Evolutionary conservation across 208 protist genomes (phyloP).

Genomic region (Trypanosoma vivax): DNA sequence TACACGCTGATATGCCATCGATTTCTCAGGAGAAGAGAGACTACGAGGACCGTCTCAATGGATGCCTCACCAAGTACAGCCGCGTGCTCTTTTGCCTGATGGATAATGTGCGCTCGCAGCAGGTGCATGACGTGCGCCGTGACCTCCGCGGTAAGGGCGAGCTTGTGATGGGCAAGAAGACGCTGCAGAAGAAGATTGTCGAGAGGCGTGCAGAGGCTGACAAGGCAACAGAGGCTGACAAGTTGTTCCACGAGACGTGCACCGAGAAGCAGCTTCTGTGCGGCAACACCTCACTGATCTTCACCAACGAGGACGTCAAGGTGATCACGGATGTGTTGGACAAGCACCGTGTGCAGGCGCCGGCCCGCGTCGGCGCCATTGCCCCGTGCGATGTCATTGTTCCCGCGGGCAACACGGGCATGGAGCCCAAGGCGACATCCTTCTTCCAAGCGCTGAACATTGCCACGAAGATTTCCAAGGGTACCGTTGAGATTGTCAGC

Average conservation of each 20-base stretch:
- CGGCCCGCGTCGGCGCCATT: constrained; percentile 96
- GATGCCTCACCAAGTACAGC: constrained; percentile 92
- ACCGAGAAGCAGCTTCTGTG: constrained; percentile 66
- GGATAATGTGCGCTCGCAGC: constrained; percentile 98
- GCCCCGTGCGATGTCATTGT: constrained; percentile 96
- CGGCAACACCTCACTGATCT: constrained; percentile 97
- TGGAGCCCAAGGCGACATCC: constrained; percentile 97
- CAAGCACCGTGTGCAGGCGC: constrained; percentile 88
- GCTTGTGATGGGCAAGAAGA: constrained; percentile 99
- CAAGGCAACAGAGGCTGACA: constrained; percentile 39
- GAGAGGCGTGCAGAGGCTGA: constrained; percentile 53
- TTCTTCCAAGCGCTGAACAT: constrained; percentile 99
- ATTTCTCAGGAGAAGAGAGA: constrained; percentile 68
- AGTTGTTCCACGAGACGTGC: constrained; percentile 57
- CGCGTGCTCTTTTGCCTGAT: constrained; percentile 93
- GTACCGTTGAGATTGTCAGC: constrained; percentile 98
- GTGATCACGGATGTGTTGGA: constrained; percentile 84
- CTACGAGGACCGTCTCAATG: constrained; percentile 91
- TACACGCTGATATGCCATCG: constrained; percentile 24
- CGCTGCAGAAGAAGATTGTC: constrained; percentile 95
- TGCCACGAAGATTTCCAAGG: constrained; percentile 98
- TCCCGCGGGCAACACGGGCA: constrained; percentile 93
- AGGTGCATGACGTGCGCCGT: constrained; percentile 94
- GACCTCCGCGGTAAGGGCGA: constrained; percentile 93
- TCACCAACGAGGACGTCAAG: constrained; percentile 94